Conservation (phyloP, 2,329 filamentous ascomycete genomes). For the Fusarium guadeloupense region DNA sequence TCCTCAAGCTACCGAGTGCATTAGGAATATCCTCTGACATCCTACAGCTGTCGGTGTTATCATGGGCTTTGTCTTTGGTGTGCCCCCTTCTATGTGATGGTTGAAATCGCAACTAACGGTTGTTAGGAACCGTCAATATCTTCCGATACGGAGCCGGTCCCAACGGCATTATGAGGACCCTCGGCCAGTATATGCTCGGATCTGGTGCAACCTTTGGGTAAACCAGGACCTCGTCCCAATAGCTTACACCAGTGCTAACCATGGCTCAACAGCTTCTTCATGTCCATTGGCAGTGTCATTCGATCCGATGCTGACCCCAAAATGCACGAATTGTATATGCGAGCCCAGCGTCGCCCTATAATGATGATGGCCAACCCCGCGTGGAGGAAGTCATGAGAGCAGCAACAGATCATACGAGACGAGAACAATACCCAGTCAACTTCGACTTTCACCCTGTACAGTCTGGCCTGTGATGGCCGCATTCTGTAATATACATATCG, state of each 20-base stretch:
- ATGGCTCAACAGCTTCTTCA: slow-evolving; percentile 77
- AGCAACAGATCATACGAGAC: slow-evolving; percentile 32
- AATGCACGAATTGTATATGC: slow-evolving; percentile 77
- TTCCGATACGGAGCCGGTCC: slow-evolving; percentile 93
- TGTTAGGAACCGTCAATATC: slow-evolving; percentile 86
- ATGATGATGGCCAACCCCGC: slow-evolving; percentile 59
- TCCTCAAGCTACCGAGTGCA: not conserved
- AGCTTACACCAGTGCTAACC: slow-evolving; percentile 31
- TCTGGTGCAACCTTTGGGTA: slow-evolving; percentile 97
- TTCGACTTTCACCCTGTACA: slow-evolving; percentile 41
- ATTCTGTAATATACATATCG: slow-evolving; percentile 45
- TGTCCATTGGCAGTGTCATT: slow-evolving; percentile 97
- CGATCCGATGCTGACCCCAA: slow-evolving; percentile 87
- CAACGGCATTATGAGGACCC: slow-evolving; percentile 91
- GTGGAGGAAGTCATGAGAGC: slow-evolving; percentile 47
- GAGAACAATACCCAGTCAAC: slow-evolving; percentile 41
- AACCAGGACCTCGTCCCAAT: slow-evolving; percentile 3
- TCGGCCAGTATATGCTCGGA: slow-evolving; percentile 96
- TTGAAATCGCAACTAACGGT: slow-evolving; percentile 7
- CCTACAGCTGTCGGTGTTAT: slow-evolving; percentile 86
- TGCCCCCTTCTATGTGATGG: slow-evolving; percentile 36
- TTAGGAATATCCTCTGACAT: slow-evolving; percentile 44
- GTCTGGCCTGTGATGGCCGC: slow-evolving; percentile 38
- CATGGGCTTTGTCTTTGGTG: slow-evolving; percentile 98
- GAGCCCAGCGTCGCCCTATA: slow-evolving; percentile 77